A percentile compares a stretch with the other conserved stretches of the same genome.
phyloP scores from a whole-genome alignment of 2,329 filamentous ascomycete species.

The Exserohilum rostratum region DNA sequence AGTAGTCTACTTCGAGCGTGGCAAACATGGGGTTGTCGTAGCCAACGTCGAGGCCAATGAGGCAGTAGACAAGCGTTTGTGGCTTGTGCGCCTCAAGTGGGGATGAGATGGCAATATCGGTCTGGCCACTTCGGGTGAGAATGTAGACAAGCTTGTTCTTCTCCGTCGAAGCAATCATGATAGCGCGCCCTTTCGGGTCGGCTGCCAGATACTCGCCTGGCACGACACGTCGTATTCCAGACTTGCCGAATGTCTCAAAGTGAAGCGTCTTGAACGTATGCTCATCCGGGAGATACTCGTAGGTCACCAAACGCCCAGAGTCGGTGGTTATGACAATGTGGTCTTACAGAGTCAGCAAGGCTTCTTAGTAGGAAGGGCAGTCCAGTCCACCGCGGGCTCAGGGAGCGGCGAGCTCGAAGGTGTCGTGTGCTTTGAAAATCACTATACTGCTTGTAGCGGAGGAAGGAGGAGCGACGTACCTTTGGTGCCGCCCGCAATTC shows the following conservation, averaged over 20 bases:
- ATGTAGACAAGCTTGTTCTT: slow-evolving; percentile 99
- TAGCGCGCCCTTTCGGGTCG: slow-evolving; percentile 94
- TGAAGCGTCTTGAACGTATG: slow-evolving; percentile 90
- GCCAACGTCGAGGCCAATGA: slow-evolving; percentile 89
- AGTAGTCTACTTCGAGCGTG: slow-evolving; percentile 90
- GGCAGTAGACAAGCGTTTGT: slow-evolving; percentile 84
- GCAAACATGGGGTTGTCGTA: slow-evolving; percentile 98
- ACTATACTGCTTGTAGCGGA: slow-evolving; percentile 53
- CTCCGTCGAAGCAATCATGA: slow-evolving; percentile 90
- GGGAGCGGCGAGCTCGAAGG: slow-evolving; percentile 31
- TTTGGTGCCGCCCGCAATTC: slow-evolving; percentile 92
- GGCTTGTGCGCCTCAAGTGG: slow-evolving; percentile 95
- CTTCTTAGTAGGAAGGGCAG: slow-evolving; percentile 41
- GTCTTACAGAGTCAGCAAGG: slow-evolving; percentile 64
- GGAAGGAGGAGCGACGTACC: slow-evolving; percentile 65
- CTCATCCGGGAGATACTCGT: slow-evolving; percentile 86
- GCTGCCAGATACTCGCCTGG: slow-evolving; percentile 95
- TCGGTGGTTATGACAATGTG: slow-evolving; percentile 95
- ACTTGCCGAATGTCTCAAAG: slow-evolving; percentile 97
- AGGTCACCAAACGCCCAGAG: slow-evolving; percentile 90
- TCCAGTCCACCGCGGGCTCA: slow-evolving; percentile 34
- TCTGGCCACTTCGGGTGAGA: slow-evolving; percentile 91
- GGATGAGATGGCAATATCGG: slow-evolving; percentile 94
- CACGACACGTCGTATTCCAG: slow-evolving; percentile 88
- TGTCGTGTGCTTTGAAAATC: slow-evolving; percentile 53